Evolutionary conservation across 1,284 basidiomycete genomes (phyloP).

Genomic region (Coniferiporia sulphurascens): DNA sequence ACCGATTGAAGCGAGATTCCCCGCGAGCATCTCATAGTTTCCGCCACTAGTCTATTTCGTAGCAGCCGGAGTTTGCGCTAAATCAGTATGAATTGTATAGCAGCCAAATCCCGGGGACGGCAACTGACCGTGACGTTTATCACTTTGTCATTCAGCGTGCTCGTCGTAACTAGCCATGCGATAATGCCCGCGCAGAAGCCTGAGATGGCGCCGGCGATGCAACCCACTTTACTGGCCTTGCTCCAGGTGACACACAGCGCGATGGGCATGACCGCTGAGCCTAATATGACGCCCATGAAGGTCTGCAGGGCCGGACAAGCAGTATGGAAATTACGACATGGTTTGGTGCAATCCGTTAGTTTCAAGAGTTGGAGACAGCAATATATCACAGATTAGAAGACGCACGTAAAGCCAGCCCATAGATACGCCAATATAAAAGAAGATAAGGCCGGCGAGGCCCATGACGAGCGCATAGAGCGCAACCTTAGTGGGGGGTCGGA

Average conservation of each 20-base stretch:
- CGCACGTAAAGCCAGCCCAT: slow-evolving; percentile 85
- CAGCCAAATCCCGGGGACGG: neutral
- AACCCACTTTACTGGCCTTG: slow-evolving; percentile 81
- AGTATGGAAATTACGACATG: neutral
- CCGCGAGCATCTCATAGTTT: slow-evolving; percentile 81
- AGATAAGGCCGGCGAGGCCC: slow-evolving; percentile 80
- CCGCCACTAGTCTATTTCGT: slow-evolving; percentile 37
- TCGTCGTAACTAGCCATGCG: slow-evolving; percentile 83
- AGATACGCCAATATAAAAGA: slow-evolving; percentile 84
- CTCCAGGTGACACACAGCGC: slow-evolving; percentile 79
- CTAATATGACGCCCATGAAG: slow-evolving; percentile 82
- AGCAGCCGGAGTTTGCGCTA: slow-evolving; percentile 24
- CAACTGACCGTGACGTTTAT: slow-evolving; percentile 66
- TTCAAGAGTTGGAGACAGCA: slow-evolving; percentile 9
- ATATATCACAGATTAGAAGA: slow-evolving; percentile 16
- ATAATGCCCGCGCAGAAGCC: slow-evolving; percentile 73
- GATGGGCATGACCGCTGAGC: slow-evolving; percentile 83
- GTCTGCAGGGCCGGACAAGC: slow-evolving; percentile 38
- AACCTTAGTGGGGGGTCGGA: slow-evolving; percentile 39
- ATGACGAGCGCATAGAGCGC: slow-evolving; percentile 73
- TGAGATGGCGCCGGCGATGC: slow-evolving; percentile 62
- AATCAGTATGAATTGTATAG: slow-evolving; percentile 4
- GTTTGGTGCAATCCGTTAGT: neutral
- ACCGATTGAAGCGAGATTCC: slow-evolving; percentile 83
- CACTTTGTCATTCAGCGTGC: slow-evolving; percentile 59